Evolutionary conservation across 2,329 filamentous ascomycete species (phyloP).

Genomic region (Sporothrix sp.): DNA sequence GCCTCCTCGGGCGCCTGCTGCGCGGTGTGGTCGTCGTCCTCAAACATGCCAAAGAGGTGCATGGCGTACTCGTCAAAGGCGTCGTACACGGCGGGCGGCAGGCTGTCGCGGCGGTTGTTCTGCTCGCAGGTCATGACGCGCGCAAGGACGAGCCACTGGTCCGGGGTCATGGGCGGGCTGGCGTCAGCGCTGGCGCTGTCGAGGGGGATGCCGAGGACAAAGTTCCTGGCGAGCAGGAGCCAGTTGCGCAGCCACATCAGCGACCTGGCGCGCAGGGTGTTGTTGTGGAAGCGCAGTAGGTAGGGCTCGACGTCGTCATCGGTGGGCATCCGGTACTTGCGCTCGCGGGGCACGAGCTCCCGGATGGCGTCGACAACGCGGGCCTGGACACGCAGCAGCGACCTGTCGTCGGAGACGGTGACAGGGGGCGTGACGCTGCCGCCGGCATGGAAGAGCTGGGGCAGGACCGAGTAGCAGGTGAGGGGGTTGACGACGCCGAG

Average conservation of each 20-base stretch:
- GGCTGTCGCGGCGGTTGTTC: neutral
- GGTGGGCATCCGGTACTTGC: neutral
- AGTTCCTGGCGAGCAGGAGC: neutral
- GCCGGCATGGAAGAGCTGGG: neutral
- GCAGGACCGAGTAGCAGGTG: neutral
- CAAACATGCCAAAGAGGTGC: neutral
- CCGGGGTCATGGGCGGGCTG: neutral
- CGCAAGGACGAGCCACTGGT: neutral
- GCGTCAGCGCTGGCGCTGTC: neutral
- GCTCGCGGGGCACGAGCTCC: neutral
- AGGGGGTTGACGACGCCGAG: neutral
- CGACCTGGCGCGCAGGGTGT: neutral
- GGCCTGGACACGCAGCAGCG: neutral
- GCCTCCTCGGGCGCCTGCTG: neutral
- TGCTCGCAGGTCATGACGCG: neutral
- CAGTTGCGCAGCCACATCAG: constrained; percentile 1
- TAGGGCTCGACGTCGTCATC: neutral
- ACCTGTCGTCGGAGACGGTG: neutral
- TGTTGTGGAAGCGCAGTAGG: neutral
- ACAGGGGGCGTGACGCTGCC: neutral
- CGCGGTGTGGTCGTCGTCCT: neutral
- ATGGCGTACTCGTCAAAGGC: neutral
- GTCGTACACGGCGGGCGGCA: neutral
- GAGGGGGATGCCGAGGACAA: neutral
- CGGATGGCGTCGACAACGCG: neutral